These are phyloP conservation scores for Phoma sp. DNA, from an alignment of 2,329 filamentous ascomycete genomes.

Conservation along the genomic window DNA sequence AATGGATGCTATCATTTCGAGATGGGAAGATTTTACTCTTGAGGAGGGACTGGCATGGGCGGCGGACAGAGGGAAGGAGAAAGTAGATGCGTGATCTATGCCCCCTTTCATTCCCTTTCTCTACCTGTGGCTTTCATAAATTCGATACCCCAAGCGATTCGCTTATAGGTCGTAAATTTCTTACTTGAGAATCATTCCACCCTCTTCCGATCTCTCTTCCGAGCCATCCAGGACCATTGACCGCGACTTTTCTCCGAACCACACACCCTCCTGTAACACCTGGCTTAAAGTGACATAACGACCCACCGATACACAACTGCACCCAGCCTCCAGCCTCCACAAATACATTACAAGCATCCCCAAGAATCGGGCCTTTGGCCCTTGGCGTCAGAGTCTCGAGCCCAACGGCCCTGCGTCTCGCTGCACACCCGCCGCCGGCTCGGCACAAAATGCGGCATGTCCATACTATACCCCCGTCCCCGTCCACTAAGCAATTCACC, in stretches of 20 bases:
- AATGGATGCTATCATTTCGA: constrained; percentile 39
- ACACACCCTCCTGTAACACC: not conserved
- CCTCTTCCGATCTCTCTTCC: not conserved
- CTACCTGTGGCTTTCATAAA: constrained; percentile 1
- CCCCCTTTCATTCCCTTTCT: not conserved
- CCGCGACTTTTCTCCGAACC: not conserved
- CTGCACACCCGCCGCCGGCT: not conserved
- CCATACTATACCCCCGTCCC: too few species aligned
- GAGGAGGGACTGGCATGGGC: constrained; percentile 10
- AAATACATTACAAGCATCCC: not conserved
- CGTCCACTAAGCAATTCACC: not conserved
- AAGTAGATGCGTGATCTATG: not conserved
- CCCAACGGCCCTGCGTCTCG: not conserved
- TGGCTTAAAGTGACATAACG: not conserved
- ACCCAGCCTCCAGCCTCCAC: not conserved
- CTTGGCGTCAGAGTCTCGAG: not conserved
- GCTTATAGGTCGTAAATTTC: not conserved
- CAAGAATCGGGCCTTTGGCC: constrained; percentile 1
- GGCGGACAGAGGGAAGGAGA: not conserved
- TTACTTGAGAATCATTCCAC: not conserved
- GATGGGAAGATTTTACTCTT: constrained; percentile 33
- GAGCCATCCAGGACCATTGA: not conserved
- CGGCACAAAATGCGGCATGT: not conserved
- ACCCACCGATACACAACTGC: not conserved
- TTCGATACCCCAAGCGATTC: constrained; percentile 9